These are phyloP conservation scores for Epicoccum sorghinum DNA, from an alignment of 2,329 filamentous ascomycete genomes.

Conservation along the genomic window DNA sequence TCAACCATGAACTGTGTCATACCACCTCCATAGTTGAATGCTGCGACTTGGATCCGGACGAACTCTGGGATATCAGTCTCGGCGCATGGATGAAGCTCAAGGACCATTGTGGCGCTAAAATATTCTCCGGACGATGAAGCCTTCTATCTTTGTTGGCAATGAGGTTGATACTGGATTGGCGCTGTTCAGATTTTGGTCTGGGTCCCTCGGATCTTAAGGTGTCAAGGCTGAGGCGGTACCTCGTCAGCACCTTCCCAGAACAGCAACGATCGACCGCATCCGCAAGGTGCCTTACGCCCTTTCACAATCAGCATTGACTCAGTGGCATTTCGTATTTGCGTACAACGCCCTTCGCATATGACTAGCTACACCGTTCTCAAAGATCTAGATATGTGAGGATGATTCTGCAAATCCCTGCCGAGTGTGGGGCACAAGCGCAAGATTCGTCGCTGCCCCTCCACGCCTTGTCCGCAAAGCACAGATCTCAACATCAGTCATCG, in stretches of 20 bases:
- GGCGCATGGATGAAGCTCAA: conserved; percentile 39
- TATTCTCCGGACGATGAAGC: no score
- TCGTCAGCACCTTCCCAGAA: conserved; percentile 5
- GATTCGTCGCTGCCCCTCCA: no score
- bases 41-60: conserved; percentile 33
- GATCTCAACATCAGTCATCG: not conserved
- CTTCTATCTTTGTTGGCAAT: not conserved
- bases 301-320: conserved; percentile 5
- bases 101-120: conserved; percentile 28
- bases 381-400: no score
- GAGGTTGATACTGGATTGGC: no score
- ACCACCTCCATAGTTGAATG: conserved; percentile 36
- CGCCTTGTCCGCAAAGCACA: no score
- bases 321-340: not conserved
- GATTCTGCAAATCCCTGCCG: not conserved
- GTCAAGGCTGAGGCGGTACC: not conserved
- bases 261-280: not conserved
- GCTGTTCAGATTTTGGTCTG: not conserved
- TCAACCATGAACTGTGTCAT: conserved; percentile 34
- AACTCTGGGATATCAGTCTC: conserved; percentile 39
- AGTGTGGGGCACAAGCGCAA: not conserved
- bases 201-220: conserved; percentile 3
- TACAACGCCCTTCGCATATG: not conserved
- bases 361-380: not conserved
- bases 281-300: conserved; percentile 4